These are phyloP conservation scores for Hypoxylon sp. DNA, from an alignment of 2,329 filamentous ascomycete genomes.

Conservation along the genomic window DNA sequence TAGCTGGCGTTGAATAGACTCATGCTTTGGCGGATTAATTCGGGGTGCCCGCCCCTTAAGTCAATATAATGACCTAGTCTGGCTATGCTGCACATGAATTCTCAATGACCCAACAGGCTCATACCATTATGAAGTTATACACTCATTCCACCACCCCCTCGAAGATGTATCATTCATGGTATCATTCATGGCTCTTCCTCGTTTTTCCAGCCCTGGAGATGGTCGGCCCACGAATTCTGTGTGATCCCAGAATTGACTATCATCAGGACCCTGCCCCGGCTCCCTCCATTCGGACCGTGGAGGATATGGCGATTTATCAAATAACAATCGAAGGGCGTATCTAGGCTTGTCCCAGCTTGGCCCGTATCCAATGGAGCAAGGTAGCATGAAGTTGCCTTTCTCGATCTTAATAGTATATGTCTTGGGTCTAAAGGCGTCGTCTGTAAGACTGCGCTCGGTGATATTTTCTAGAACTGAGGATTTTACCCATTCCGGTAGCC, in stretches of 20 bases:
- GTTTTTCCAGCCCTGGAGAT: constrained; percentile 33
- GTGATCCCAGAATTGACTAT: constrained; percentile 42
- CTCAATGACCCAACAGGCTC: not conserved
- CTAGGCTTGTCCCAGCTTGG: constrained; percentile 24
- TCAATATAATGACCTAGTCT: too few relatives aligned
- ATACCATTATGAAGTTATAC: not conserved
- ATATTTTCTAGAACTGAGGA: constrained; percentile 23
- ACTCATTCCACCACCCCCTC: not conserved
- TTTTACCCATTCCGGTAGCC: constrained; percentile 29
- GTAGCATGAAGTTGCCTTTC: constrained; percentile 47
- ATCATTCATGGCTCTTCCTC: constrained; percentile 43
- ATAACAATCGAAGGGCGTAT: constrained; percentile 45
- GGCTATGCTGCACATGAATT: not conserved
- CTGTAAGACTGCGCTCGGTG: constrained; percentile 41
- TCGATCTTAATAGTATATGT: constrained; percentile 45
- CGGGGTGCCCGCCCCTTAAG: too few relatives aligned
- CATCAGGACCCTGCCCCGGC: constrained; percentile 43
- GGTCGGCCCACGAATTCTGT: constrained; percentile 46
- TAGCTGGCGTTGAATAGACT: too few relatives aligned
- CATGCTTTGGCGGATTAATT: too few relatives aligned
- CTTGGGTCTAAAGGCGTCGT: constrained; percentile 46
- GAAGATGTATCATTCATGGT: constrained; percentile 37
- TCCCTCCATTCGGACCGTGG: constrained; percentile 46
- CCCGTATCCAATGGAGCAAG: constrained; percentile 28
- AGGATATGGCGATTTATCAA: constrained; percentile 51